Percentiles rank a stretch among this genome's conserved stretches.
Evolutionary conservation across 2,329 filamentous ascomycete species (phyloP).

Genomic region (Phoma herbarum): DNA sequence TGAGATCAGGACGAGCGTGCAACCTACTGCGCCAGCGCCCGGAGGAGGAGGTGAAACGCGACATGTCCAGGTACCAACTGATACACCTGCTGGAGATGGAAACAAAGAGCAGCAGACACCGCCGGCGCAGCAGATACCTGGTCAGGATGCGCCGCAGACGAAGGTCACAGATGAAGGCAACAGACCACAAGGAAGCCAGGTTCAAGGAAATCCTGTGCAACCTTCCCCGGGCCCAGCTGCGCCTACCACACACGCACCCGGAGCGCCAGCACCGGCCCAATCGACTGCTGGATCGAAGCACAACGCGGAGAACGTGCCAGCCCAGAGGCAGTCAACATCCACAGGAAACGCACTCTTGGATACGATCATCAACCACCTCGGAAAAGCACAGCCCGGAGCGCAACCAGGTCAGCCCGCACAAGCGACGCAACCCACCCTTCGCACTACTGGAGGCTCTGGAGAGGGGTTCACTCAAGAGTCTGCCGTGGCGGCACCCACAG

Average conservation of each 20-base stretch:
- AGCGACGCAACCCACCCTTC: conserved; percentile 7
- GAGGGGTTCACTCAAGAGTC: background rate
- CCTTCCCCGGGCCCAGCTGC: conserved; percentile 1
- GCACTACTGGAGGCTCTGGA: conserved; percentile 1
- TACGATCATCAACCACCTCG: conserved; percentile 30
- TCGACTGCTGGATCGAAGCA: background rate
- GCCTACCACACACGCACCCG: background rate
- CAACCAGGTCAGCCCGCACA: conserved; percentile 23
- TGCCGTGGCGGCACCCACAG: background rate
- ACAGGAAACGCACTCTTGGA: conserved; percentile 25
- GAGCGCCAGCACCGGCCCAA: background rate
- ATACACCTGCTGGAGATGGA: background rate
- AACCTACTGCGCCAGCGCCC: background rate
- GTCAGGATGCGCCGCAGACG: conserved; percentile 1
- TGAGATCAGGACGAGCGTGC: conserved; percentile 25
- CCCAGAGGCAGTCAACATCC: conserved; percentile 5
- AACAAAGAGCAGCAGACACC: background rate
- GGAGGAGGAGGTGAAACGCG: background rate
- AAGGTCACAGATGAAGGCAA: background rate
- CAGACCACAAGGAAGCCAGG: background rate
- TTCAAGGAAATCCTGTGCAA: background rate
- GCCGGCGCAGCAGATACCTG: background rate
- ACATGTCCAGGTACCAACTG: background rate
- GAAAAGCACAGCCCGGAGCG: conserved; percentile 13
- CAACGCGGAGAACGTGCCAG: background rate